Base-by-base conservation (phyloP, 2,329 filamentous ascomycete species). In the Leptoxyphium fumago region DNA sequence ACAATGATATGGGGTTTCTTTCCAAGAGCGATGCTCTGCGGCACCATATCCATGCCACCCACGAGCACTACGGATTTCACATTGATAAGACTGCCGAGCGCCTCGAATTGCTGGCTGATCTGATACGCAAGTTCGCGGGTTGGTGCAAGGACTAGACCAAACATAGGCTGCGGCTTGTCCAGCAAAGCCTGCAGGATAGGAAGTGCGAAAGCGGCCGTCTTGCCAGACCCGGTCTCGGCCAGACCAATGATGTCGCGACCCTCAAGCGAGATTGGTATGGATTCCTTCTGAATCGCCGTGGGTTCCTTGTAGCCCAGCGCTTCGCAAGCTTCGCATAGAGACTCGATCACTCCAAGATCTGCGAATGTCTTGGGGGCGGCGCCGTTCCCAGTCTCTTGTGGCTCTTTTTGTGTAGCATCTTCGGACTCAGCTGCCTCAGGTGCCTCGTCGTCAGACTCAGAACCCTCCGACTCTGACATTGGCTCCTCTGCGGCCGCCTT, bases 1-100 rank as follows among this genome's bases (percentile, higher is more conserved):
- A 96, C 88, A 17, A 96, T 71, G 18, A 98, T 80, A 57, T 98
- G 91, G 7, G 91, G 91, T 55, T 89, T 89, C 72, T 94, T 95
- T n/a, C 84, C 86, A 0, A 98, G 74, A 0, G 88, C 83, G 50
- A 98, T 93, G 1, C 83, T 67, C 61, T 98, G 91, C 0, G 84
- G 76, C 1, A 95, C 84, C 85, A 95, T 95, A 52, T 96, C 89
- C 72, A 96, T 80, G 38, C 91, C 91, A 55, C 91, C 91, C 1
- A 96, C 84, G 5, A 63, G 46, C 38, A 98, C 78, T 6, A 84
- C 81, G 56, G 80, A 86, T 56, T 86, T 78, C 32, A 96, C 82
- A n/a, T 80, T 82, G 53, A 98, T 95, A 26, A 87, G 71, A 9
- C 84, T 80, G 5, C 89, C 88, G 1, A 98, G 73, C 0, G 84